A percentile compares a stretch with the other conserved stretches of the same genome.
phyloP scores from a whole-genome alignment of 495 filamentous ascomycete genomes.

The Tuber melanosporum region DNA sequence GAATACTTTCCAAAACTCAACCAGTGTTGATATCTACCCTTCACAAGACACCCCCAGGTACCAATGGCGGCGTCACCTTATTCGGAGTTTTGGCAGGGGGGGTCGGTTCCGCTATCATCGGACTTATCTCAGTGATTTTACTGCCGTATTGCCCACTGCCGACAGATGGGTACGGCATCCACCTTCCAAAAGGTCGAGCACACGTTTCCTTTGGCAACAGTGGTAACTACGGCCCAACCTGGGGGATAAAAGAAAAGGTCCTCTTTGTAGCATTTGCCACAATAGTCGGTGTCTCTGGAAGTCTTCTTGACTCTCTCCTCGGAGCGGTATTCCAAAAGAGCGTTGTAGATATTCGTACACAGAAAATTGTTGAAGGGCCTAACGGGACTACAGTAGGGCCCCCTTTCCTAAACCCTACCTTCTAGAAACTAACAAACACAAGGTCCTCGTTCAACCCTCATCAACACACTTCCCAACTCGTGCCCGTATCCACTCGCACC shows the following conservation, averaged over 20 bases:
- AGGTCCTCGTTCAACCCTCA: conserved; percentile 53
- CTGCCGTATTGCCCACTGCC: conserved; percentile 58
- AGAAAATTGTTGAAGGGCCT: conserved; percentile 82
- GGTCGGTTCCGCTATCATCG: conserved; percentile 66
- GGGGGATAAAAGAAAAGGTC: conserved; percentile 49
- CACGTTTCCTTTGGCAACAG: conserved; percentile 19
- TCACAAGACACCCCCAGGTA: conserved; percentile 73
- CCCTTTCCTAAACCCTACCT: neutral
- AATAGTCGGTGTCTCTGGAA: conserved; percentile 48
- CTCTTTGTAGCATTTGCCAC: conserved; percentile 49
- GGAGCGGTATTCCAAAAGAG: conserved; percentile 81
- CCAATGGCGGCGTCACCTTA: conserved; percentile 82
- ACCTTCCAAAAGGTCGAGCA: neutral
- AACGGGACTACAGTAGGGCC: conserved; percentile 52
- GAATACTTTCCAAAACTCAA: conserved; percentile 68
- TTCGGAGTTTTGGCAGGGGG: conserved; percentile 67
- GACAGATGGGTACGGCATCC: neutral
- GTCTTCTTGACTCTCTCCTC: conserved; percentile 75
- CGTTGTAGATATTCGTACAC: conserved; percentile 72
- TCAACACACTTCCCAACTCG: conserved; percentile 41
- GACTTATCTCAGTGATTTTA: conserved; percentile 56
- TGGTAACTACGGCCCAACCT: conserved; percentile 40
- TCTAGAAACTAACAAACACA: conserved; percentile 37
- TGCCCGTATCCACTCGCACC: neutral
- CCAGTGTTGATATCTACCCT: conserved; percentile 81